These are phyloP conservation scores for Porodaedalea pini DNA, from an alignment of 1,284 basidiomycete genomes.

Conservation along the genomic window DNA sequence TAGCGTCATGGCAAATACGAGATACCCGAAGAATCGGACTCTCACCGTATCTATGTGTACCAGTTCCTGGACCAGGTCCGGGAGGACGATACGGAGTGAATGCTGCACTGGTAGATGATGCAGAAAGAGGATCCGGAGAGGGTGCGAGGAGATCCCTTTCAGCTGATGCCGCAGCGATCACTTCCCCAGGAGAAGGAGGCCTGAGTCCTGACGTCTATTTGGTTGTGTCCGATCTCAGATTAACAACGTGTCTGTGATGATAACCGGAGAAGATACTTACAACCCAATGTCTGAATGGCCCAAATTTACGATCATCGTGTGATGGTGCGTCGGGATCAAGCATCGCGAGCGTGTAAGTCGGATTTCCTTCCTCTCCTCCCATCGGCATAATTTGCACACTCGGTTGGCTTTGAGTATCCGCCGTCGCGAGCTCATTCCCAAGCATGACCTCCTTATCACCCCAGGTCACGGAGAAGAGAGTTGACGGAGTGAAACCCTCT, in stretches of 20 bases:
- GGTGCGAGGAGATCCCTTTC: constrained; percentile 7
- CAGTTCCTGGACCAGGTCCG: constrained; percentile 52
- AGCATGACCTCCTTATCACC: constrained; percentile 46
- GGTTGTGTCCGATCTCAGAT: background rate
- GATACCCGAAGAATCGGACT: background rate
- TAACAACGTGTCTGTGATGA: background rate
- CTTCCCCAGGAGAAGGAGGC: constrained; percentile 32
- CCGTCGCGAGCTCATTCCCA: constrained; percentile 46
- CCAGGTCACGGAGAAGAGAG: constrained; percentile 51
- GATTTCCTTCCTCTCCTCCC: constrained; percentile 27
- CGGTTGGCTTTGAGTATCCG: constrained; percentile 52
- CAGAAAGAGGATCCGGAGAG: constrained; percentile 26
- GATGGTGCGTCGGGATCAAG: constrained; percentile 69
- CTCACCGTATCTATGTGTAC: constrained; percentile 57
- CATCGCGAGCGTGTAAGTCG: constrained; percentile 60
- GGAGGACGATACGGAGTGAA: constrained; percentile 58
- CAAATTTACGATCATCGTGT: constrained; percentile 48
- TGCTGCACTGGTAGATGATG: constrained; percentile 44
- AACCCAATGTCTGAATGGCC: constrained; percentile 65
- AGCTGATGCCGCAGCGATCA: constrained; percentile 13
- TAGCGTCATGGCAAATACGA: background rate
- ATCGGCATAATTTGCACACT: constrained; percentile 47
- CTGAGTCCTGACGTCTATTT: constrained; percentile 55
- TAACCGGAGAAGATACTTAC: constrained; percentile 41
- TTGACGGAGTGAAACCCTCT: constrained; percentile 43